Percentiles rank a stretch among this genome's conserved stretches.
Conservation (phyloP, 805 yeast genomes). For the Groenewaldozyma salmanticensis region DNA sequence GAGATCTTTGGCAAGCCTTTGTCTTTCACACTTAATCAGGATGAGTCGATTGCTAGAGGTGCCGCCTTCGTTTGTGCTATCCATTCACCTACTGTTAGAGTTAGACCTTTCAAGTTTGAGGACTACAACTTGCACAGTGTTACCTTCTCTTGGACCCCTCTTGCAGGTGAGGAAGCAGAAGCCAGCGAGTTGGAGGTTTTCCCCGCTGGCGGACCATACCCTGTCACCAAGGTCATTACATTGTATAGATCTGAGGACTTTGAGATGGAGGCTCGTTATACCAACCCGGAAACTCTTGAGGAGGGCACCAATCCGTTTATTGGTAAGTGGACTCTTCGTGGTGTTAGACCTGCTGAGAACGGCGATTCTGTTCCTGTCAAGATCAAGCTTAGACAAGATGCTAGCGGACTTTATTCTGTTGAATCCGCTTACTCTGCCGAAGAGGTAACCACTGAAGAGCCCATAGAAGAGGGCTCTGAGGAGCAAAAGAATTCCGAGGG, state of each 20-base stretch:
- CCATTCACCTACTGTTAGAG: slow-evolving; percentile 98
- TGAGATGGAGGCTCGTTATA: slow-evolving; percentile 75
- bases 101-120: slow-evolving; percentile 96
- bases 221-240: slow-evolving; percentile 92
- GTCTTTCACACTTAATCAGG: slow-evolving; percentile 95
- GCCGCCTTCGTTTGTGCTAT: slow-evolving; percentile 98
- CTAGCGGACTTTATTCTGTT: slow-evolving; percentile 87
- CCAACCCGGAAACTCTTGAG: slow-evolving; percentile 65
- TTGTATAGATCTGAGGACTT: slow-evolving; percentile 87
- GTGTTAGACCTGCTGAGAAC: slow-evolving; percentile 61
- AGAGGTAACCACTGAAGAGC: slow-evolving; percentile 83
- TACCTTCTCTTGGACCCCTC: slow-evolving; percentile 90
- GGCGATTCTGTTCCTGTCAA: slow-evolving; percentile 80
- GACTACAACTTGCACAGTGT: slow-evolving; percentile 88
- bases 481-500: slow-evolving; percentile 34
- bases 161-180: slow-evolving; percentile 71
- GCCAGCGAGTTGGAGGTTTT: slow-evolving; percentile 82
- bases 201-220: slow-evolving; percentile 88
- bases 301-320: slow-evolving; percentile 53
- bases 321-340: slow-evolving; percentile 79
- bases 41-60: slow-evolving; percentile 98
- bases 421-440: slow-evolving; percentile 93
- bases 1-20: slow-evolving; percentile 77
- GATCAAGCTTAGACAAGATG: slow-evolving; percentile 93
- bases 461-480: slow-evolving; percentile 36